A percentile compares a stretch with the other conserved stretches of the same genome.
These are phyloP conservation scores for Fulvia fulva DNA, from an alignment of 2,329 filamentous ascomycete genomes.

Conservation along the genomic window DNA sequence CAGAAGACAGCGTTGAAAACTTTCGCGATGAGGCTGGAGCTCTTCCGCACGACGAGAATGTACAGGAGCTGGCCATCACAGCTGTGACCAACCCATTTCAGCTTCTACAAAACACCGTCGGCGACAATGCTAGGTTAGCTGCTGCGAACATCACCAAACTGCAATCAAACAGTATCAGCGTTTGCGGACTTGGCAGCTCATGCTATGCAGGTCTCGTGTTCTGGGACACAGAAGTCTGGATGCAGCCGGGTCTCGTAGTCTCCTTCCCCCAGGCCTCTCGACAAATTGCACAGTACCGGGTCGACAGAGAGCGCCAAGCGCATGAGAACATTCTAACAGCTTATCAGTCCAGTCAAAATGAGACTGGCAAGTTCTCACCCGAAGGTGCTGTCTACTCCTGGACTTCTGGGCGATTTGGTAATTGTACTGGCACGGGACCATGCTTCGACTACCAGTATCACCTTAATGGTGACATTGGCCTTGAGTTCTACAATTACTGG, in stretches of 20 bases:
- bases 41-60: slow-evolving; percentile 54
- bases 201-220: slow-evolving; percentile 65
- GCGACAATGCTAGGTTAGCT: slow-evolving; percentile 50
- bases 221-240: slow-evolving; percentile 66
- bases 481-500: slow-evolving; percentile 60
- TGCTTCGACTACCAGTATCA: slow-evolving; percentile 73
- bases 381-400: slow-evolving; percentile 63
- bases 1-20: slow-evolving; percentile 59
- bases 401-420: slow-evolving; percentile 64
- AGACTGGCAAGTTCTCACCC: slow-evolving; percentile 52
- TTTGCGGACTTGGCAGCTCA: slow-evolving; percentile 64
- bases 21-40: slow-evolving; percentile 55
- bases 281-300: slow-evolving; percentile 62
- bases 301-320: slow-evolving; percentile 57
- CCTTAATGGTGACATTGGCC: slow-evolving; percentile 64
- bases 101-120: slow-evolving; percentile 54
- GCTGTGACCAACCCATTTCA: slow-evolving; percentile 55
- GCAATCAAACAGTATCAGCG: slow-evolving; percentile 61
- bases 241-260: slow-evolving; percentile 63
- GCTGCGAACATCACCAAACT: slow-evolving; percentile 49
- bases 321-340: slow-evolving; percentile 55
- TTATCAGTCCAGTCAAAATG: slow-evolving; percentile 56
- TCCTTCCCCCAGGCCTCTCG: slow-evolving; percentile 60
- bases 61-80: slow-evolving; percentile 55
- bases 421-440: slow-evolving; percentile 58